Evolutionary conservation across 805 yeast species (phyloP), one percentile per base, ranked within the genome.

Genomic region (Grigorovia humatica): DNA sequence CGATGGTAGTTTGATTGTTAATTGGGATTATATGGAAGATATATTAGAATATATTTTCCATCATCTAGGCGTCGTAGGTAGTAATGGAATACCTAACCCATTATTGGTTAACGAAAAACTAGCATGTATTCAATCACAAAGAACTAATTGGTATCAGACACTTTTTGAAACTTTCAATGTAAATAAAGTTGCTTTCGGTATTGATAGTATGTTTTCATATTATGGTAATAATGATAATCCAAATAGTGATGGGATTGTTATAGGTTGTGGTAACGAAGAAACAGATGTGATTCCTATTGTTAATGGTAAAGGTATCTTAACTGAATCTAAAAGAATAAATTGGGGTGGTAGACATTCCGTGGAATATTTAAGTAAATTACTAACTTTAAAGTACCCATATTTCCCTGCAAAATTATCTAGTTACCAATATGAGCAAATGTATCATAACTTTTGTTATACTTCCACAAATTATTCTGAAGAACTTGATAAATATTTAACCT

Each of bases 1-100:
- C 63, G 99, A 93, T 66, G 96, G 96, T 0, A 78, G 87, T 4
- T 71, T 88, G 58, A 73, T 93, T 40, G 83, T 95, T 27, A 95
- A 90, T 65, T 95, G 98, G 98, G 98, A 93, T 52, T 78, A 83
- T 52, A 77, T 84, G 2, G 99, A 93, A 64, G 78, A 75, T 52
- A 78, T 91, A 49, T 64, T 93, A 48, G 98, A 91, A 67, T 93
- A 89, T 63, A 74, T 89, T 0, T 84, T 93, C 63, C 77, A 80
- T 54, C 95, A 88, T 65, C 62, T 91, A 47, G 85, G 91, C 3
- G 93, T 88, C 2, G 61, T 60, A 8, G 70, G 80, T 0, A 57
- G 68, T 2, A 78, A 79, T 1, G 64, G 73, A 1, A 80, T 90
- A 4, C 79, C 83, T 46, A 88, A 86, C 59, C 98, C 98, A 1